Base-by-base conservation (phyloP, 148 eudicot genomes). In the Chenopodium album region DNA sequence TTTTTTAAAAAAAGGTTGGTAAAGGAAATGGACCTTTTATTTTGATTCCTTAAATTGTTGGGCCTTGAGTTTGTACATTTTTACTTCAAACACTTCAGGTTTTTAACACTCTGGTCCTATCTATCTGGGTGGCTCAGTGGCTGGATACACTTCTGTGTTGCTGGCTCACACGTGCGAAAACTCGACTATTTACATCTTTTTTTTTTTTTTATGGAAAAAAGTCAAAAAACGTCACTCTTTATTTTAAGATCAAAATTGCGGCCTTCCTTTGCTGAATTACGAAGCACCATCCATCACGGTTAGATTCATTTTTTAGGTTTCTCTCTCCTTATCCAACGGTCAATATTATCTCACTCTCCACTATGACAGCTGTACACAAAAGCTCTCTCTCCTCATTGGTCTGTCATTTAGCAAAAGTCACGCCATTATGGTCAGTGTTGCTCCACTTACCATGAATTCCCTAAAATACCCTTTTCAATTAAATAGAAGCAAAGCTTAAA, bases 311-410 rank as follows among this genome's bases (percentile, higher is more conserved):
- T 17, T 17, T 13, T 59, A 1, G 0, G 19, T 65, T 8, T 65
- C 68, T 65, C 68, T 65, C 68, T 65, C 7, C 29, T 50, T 6
- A 65, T 65, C 68, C 28, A 65, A 65, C 68, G 68, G 29, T 65
- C 31, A 10, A n/a, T 65, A 9, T 23, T 23, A 29, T n/a, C 13
- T 23, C 11, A 22, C 68, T 9, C 12, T 34, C 23, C 23, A 31
- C 12, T 7, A 41, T 37, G 48, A 71, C 74, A 71, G 74, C 74
- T 71, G 74, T 71, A 7, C 50, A 34, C 74, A 48, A 71, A 34
- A 4, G 9, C 19, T 8, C 50, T 71, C 46, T 20, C 12, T 65
- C 13, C 68, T 65, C 3, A 65, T 65, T 65, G 68, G 32, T 65
- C 31, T 12, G 68, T 65, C 68, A 7, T 28, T 64, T 65, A n/a